A percentile compares a stretch with the other conserved stretches of the same genome.
phyloP scores from a whole-genome alignment of 441 rosid species.

The Populus hybrid region DNA sequence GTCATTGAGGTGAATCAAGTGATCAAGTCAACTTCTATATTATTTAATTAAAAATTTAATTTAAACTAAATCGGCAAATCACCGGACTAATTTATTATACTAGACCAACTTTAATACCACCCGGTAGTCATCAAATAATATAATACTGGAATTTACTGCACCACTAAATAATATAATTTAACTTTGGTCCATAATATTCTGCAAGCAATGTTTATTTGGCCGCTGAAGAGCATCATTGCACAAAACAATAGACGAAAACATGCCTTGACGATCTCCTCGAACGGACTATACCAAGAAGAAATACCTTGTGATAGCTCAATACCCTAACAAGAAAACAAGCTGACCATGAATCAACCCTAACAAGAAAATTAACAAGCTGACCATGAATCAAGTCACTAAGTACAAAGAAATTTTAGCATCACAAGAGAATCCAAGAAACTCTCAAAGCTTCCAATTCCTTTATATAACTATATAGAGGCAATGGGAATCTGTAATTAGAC shows the following conservation, averaged over 20 bases:
- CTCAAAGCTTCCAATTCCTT: no score
- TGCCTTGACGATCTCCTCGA: slow-evolving; percentile 6
- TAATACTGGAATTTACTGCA: no score
- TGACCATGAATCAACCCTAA: neutral
- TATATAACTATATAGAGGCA: neutral
- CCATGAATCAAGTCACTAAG: slow-evolving; percentile 6
- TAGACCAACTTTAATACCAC: no score
- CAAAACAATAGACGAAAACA: slow-evolving; percentile 17
- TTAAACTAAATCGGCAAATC: no score
- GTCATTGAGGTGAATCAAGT: no score
- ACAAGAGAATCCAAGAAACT: neutral
- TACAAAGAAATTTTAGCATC: slow-evolving; percentile 18
- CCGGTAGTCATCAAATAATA: no score
- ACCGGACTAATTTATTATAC: no score
- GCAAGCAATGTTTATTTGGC: neutral
- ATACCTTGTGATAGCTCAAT: slow-evolving; percentile 17
- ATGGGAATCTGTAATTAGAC: neutral
- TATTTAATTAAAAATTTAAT: no score
- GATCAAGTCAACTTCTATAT: no score
- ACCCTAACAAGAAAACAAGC: neutral
- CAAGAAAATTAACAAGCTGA: neutral
- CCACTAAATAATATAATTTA: no score
- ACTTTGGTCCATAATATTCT: no score
- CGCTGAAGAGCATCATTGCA: neutral
- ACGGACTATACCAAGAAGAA: slow-evolving; percentile 21